Conservation (phyloP, 768 basidiomycete species). For the Holtermannia corniformis region DNA sequence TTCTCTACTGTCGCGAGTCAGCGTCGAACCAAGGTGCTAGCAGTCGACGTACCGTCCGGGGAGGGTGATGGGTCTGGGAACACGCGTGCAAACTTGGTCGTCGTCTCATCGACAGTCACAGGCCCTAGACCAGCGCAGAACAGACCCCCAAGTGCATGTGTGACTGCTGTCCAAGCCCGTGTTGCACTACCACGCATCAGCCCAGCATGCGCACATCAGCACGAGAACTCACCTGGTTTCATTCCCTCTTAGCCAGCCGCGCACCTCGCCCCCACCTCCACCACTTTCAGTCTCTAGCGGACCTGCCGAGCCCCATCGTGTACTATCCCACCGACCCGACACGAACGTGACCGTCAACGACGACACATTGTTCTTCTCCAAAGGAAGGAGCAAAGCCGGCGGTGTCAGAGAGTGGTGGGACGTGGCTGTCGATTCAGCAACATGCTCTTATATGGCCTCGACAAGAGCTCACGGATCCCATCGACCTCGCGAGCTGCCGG, state of each 20-base stretch:
- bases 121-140: conserved; percentile 88
- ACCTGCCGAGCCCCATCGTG: conserved; percentile 60
- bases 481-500: conserved; percentile 43
- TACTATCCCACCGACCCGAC: conserved; percentile 84
- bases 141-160: conserved; percentile 81
- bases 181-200: conserved; percentile 51
- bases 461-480: conserved; percentile 48
- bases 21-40: conserved; percentile 40
- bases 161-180: conserved; percentile 69
- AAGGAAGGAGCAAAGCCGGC: conserved; percentile 72
- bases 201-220: conserved; percentile 19
- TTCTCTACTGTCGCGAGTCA: conserved; percentile 4
- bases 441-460: too few relatives aligned
- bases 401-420: conserved; percentile 81
- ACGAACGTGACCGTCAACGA: conserved; percentile 84
- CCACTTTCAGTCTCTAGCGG: conserved; percentile 61
- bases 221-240: conserved; percentile 6
- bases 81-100: conserved; percentile 24
- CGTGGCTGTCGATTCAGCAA: conserved; percentile 3
- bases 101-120: conserved; percentile 15
- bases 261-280: conserved; percentile 76
- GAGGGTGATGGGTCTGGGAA: conserved; percentile 12
- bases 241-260: conserved; percentile 78
- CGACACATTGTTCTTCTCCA: conserved; percentile 73
- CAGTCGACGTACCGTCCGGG: too few relatives aligned